Conservation (phyloP, 257 asterid species). For the Echium plantagineum region DNA sequence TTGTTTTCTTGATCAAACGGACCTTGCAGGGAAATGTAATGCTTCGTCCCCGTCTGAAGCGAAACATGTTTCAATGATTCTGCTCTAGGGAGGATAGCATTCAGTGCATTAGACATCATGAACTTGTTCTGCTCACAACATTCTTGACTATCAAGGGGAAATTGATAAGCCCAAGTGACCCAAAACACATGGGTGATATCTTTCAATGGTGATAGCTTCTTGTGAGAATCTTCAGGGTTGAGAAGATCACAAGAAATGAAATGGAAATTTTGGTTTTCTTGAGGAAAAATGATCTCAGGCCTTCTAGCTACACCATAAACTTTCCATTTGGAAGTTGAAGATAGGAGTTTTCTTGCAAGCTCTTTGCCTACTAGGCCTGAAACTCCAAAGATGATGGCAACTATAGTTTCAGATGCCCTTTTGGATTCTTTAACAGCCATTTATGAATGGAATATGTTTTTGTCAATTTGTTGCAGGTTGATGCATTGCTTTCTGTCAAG, state of each 20-base stretch:
- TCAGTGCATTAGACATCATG: conserved; percentile 62
- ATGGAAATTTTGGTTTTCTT: conserved; percentile 19
- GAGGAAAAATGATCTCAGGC: conserved; percentile 4
- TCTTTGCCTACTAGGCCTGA: conserved; percentile 79
- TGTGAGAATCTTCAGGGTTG: conserved; percentile 30
- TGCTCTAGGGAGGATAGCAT: conserved; percentile 40
- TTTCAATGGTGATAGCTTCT: conserved; percentile 26
- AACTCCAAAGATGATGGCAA: conserved; percentile 72
- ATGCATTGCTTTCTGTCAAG: too few relatives aligned
- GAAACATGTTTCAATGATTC: conserved; percentile 44
- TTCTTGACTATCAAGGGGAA: conserved; percentile 46
- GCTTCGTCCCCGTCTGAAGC: conserved; percentile 74
- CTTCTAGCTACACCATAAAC: conserved; percentile 71
- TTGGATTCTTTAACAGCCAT: conserved; percentile 23
- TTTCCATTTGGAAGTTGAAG: conserved; percentile 42
- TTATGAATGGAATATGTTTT: not conserved
- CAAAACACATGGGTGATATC: conserved; percentile 63
- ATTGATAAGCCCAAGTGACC: conserved; percentile 79
- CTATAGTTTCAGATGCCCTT: conserved; percentile 10
- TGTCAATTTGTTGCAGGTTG: conserved; percentile 1
- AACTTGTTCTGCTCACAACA: conserved; percentile 45
- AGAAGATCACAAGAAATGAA: conserved; percentile 61
- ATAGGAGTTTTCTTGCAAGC: conserved; percentile 46
- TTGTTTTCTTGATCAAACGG: not conserved
- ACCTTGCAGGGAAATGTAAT: conserved; percentile 41